Percentiles rank a stretch among this genome's conserved stretches.
Evolutionary conservation across 140 eudicot species (phyloP).

Genomic region (Bidens hawaiensis): DNA sequence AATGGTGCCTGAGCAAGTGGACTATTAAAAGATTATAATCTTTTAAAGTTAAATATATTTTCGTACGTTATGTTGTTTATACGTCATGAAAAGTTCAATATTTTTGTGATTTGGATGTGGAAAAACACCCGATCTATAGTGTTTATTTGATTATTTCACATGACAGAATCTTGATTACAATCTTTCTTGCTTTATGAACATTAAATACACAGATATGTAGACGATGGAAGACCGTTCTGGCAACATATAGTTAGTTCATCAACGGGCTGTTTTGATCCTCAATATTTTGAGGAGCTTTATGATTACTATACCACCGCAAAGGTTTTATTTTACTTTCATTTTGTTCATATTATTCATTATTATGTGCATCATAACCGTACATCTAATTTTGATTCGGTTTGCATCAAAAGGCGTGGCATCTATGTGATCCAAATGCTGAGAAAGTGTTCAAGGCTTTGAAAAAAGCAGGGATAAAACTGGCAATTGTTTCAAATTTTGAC

Average conservation of each 20-base stretch:
- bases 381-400: conserved; percentile 14
- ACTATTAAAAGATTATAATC: neutral
- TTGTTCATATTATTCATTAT: neutral
- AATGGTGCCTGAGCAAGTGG: neutral
- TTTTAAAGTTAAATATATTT: neutral
- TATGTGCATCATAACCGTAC: neutral
- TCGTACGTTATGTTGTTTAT: neutral
- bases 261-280: conserved; percentile 91
- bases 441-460: conserved; percentile 75
- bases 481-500: conserved; percentile 95
- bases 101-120: neutral
- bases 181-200: conserved; percentile 11
- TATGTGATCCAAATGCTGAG: conserved; percentile 89
- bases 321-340: conserved; percentile 32
- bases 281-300: conserved; percentile 93
- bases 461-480: conserved; percentile 78
- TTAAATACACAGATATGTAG: conserved; percentile 57
- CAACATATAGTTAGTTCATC: conserved; percentile 94
- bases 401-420: conserved; percentile 82
- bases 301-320: conserved; percentile 88
- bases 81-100: neutral
- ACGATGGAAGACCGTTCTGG: conserved; percentile 98
- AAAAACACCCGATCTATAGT: neutral
- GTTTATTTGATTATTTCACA: neutral
- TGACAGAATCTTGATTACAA: conserved; percentile 2